phyloP scores from a whole-genome alignment of 345 rosid species.

The Citrus australasica region DNA sequence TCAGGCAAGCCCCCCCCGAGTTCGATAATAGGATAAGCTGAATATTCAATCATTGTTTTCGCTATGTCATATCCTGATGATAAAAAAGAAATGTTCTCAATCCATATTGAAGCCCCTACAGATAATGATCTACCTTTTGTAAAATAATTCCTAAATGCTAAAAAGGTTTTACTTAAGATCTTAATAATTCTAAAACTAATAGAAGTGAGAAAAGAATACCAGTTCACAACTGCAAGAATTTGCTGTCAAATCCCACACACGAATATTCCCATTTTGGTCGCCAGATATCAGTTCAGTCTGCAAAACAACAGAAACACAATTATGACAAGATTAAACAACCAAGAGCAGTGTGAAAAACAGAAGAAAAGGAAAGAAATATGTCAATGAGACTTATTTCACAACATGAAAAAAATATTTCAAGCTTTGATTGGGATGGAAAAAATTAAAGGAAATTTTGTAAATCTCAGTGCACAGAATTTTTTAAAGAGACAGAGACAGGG shows the following conservation, averaged over 20 bases:
- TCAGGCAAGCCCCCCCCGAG: not conserved
- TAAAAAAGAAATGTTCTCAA: not conserved
- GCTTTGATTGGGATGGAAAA: not conserved
- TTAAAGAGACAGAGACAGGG: not conserved
- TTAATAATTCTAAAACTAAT: not conserved
- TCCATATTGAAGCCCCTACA: not conserved
- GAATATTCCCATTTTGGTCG: constrained; percentile 93
- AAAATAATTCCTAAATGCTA: not conserved
- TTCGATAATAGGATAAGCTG: not conserved
- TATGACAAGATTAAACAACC: not conserved
- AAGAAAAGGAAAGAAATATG: not conserved
- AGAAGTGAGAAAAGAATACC: constrained; percentile 37
- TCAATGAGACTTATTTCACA: not conserved
- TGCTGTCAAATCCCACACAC: constrained; percentile 97
- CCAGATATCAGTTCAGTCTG: constrained; percentile 96
- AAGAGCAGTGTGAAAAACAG: not conserved
- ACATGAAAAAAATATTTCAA: not conserved
- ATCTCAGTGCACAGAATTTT: not conserved
- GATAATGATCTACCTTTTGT: not conserved
- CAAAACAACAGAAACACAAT: constrained; percentile 15
- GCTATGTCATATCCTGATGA: not conserved
- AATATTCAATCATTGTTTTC: not conserved
- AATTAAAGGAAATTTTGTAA: not conserved
- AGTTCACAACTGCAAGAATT: constrained; percentile 93
- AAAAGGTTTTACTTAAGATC: not conserved